Evolutionary conservation across 2,329 filamentous ascomycete species (phyloP).

Genomic region (Exophiala sp.): DNA sequence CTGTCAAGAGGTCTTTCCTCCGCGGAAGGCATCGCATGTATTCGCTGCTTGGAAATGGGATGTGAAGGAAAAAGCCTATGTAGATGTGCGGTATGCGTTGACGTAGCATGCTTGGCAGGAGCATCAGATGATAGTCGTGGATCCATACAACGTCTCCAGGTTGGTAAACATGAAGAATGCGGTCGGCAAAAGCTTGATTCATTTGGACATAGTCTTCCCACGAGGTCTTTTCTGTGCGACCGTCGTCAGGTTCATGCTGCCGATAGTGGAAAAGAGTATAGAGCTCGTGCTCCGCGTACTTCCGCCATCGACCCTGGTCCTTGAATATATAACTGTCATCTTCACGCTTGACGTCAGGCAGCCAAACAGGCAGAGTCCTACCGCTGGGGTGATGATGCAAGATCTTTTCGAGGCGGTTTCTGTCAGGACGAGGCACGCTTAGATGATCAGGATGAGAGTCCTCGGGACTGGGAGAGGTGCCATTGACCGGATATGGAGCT

Average conservation of each 20-base stretch:
- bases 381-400: conserved; percentile 70
- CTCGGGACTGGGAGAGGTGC: conserved; percentile 1
- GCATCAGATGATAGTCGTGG: conserved; percentile 90
- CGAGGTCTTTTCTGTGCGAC: conserved; percentile 72
- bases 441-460: conserved; percentile 62
- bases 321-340: conserved; percentile 68
- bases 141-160: conserved; percentile 89
- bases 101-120: conserved; percentile 82
- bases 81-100: conserved; percentile 85
- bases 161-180: conserved; percentile 83
- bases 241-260: conserved; percentile 84
- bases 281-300: conserved; percentile 85
- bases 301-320: conserved; percentile 81
- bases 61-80: conserved; percentile 91
- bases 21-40: conserved; percentile 85
- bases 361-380: conserved; percentile 82
- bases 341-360: conserved; percentile 71
- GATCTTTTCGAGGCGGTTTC: conserved; percentile 69
- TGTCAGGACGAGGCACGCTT: conserved; percentile 66
- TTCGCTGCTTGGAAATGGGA: conserved; percentile 93
- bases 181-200: conserved; percentile 88
- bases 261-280: conserved; percentile 97
- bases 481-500: conserved; percentile 45
- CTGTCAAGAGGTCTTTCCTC: conserved; percentile 85
- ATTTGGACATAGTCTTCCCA: conserved; percentile 93